A percentile compares a stretch with the other conserved stretches of the same genome.
These are phyloP conservation scores for Orbilia blumenaviensis DNA, from an alignment of 2,329 filamentous ascomycete genomes.

Conservation along the genomic window DNA sequence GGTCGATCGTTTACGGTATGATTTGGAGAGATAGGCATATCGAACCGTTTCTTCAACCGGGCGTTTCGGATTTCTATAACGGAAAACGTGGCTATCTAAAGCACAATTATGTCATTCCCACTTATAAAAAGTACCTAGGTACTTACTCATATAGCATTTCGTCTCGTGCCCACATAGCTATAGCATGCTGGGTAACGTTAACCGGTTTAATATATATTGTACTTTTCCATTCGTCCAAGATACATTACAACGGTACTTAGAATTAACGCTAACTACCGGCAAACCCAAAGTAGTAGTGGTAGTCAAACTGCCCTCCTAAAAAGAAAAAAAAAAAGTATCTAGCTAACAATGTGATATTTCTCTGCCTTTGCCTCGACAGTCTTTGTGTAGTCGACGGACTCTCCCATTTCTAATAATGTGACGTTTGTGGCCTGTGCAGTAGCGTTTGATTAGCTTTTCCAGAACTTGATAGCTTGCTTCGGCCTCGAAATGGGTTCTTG, in stretches of 20 bases:
- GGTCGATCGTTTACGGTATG: background rate
- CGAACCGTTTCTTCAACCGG: background rate
- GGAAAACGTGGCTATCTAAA: background rate
- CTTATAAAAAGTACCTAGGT: too few species aligned
- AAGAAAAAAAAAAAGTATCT: too few species aligned
- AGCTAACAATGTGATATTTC: conserved; percentile 76
- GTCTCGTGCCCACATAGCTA: too few species aligned
- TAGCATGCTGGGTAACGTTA: too few species aligned
- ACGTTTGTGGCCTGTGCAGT: conserved; percentile 77
- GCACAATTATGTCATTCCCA: conserved; percentile 10
- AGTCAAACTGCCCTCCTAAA: background rate
- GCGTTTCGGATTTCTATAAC: background rate
- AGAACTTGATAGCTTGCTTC: background rate
- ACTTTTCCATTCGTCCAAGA: conserved; percentile 51
- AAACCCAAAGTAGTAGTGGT: conserved; percentile 3
- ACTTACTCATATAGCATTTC: too few species aligned
- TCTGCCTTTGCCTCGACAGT: conserved; percentile 81
- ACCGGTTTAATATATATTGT: conserved; percentile 9
- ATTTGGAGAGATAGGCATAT: conserved; percentile 8
- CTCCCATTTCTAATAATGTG: conserved; percentile 75
- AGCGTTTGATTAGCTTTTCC: conserved; percentile 14
- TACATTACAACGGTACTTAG: conserved; percentile 36
- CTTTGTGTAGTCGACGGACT: conserved; percentile 83
- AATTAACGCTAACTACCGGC: conserved; percentile 20
- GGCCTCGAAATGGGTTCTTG: background rate